Base-by-base conservation (phyloP, 768 basidiomycete species). In the Tulasnella sp. region DNA sequence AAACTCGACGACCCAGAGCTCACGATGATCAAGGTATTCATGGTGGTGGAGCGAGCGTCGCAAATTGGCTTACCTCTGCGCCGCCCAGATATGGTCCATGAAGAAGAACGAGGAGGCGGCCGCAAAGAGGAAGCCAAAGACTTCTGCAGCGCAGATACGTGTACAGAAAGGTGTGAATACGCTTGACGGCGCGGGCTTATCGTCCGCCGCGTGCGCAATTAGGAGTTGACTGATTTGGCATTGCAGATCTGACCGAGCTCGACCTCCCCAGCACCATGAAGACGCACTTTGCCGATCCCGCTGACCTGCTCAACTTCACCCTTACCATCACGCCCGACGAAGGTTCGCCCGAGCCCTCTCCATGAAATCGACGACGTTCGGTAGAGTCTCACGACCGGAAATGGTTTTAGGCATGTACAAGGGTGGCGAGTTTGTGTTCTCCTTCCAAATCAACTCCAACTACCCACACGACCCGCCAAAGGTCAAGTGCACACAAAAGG, bases 381-480 rank as follows among this genome's bases (percentile, higher is more conserved):
- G 34, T 48, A 29, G 34, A 48, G 27, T 32, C 34, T 32, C 46
- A 6, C 25, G 23, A 14, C 27, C 46, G 34, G 27, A 48, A 25
- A 23, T 32, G n/a, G 29, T 48, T 37, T 4, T 59, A 98, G 94
- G 96, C 64, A 97, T 99, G 87, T 99, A 99, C 77, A 89, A 91
- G 72, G 89, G 90, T 65, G 94, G 92, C 62, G 74, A 83, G 17
- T 99, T 98, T 74, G 71, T 74, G 54, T 99, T 99, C 76, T 91
- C 90, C 36, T 93, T 99, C 71, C 79, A 76, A 63, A 97, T 99
- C 79, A 96, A 90, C 72, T 83, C 82, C 70, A 97, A 94, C 72
- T 99, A 99, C 71, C 96, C 96, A 54, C 96, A 99, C 69, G 94
- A 99, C 65, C 92, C 96, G 50, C 96, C 96, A 66, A 99, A 97